Percentiles rank a stretch among this genome's conserved stretches.
Conservation (phyloP, 768 basidiomycete species). For the Thelephora ganbajun region DNA sequence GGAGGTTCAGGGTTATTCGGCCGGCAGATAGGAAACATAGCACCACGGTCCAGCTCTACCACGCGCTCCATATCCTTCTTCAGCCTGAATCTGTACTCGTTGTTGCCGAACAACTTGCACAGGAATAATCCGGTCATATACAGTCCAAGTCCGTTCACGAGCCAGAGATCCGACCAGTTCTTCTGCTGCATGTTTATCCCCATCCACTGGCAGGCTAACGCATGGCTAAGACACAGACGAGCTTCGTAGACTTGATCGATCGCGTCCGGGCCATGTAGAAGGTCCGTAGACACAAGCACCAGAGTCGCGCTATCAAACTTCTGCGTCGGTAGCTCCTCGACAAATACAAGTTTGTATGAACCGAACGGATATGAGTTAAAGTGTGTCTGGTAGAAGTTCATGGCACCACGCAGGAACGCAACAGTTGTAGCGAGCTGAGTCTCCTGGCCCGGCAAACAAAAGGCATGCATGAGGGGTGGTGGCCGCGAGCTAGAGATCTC, state of each 20-base stretch:
- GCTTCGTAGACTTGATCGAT: conserved; percentile 92
- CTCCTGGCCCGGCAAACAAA: conserved; percentile 87
- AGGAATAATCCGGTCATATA: conserved; percentile 86
- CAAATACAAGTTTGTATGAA: conserved; percentile 89
- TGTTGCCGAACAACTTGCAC: conserved; percentile 81
- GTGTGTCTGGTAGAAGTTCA: conserved; percentile 85
- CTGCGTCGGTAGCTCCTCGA: conserved; percentile 73
- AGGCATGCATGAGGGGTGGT: conserved; percentile 75
- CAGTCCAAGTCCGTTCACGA: conserved; percentile 86
- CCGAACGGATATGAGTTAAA: conserved; percentile 94
- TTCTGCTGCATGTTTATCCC: conserved; percentile 94
- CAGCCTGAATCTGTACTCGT: conserved; percentile 90
- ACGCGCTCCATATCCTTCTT: conserved; percentile 96
- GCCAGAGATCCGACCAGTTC: conserved; percentile 89
- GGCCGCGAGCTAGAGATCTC: conserved; percentile 46
- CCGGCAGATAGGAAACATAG: conserved; percentile 88
- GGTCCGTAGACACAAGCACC: conserved; percentile 63
- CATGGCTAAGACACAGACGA: conserved; percentile 72
- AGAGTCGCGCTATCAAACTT: conserved; percentile 80
- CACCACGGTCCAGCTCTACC: conserved; percentile 73
- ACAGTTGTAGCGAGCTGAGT: conserved; percentile 54
- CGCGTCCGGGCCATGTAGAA: conserved; percentile 76
- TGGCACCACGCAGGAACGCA: conserved; percentile 69
- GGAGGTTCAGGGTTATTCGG: conserved; percentile 79
- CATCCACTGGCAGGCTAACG: conserved; percentile 91